These are phyloP conservation scores for Yamadazyma sp. DNA, from an alignment of 805 yeast species.

Conservation along the genomic window DNA sequence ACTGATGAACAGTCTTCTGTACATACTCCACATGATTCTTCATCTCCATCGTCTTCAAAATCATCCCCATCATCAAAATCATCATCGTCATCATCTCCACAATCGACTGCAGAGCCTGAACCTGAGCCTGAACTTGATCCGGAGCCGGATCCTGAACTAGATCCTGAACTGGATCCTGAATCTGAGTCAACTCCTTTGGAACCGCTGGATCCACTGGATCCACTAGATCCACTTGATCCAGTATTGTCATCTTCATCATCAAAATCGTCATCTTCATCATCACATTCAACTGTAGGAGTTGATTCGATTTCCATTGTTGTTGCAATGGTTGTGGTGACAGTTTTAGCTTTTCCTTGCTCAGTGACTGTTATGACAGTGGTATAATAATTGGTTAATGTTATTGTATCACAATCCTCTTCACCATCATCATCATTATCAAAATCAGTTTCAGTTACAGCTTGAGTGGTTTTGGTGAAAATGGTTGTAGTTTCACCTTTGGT, in stretches of 20 bases:
- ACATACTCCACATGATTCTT: slow-evolving; percentile 8
- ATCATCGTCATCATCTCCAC: slow-evolving; percentile 2
- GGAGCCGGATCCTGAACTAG: slow-evolving; percentile 6
- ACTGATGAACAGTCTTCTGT: slow-evolving; percentile 12
- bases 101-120: not conserved
- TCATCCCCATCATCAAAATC: slow-evolving; percentile 6
- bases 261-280: slow-evolving; percentile 13
- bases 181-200: slow-evolving; percentile 1
- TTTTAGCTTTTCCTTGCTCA: slow-evolving; percentile 13
- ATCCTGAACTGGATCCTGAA: slow-evolving; percentile 5
- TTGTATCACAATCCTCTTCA: slow-evolving; percentile 13
- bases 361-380: slow-evolving; percentile 10
- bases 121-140: not conserved
- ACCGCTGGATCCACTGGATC: slow-evolving; percentile 1
- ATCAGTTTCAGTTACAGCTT: slow-evolving; percentile 7
- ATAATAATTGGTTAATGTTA: slow-evolving; percentile 11
- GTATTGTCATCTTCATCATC: slow-evolving; percentile 2
- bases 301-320: slow-evolving; percentile 7
- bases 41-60: slow-evolving; percentile 1
- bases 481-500: slow-evolving; percentile 5
- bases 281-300: slow-evolving; percentile 6
- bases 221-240: slow-evolving; percentile 5
- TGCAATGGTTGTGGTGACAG: slow-evolving; percentile 9
- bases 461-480: slow-evolving; percentile 5
- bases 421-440: slow-evolving; percentile 6